These are phyloP conservation scores for Discostella stelligera DNA, from an alignment of 352 stramenopile genomes.

Conservation along the genomic window DNA sequence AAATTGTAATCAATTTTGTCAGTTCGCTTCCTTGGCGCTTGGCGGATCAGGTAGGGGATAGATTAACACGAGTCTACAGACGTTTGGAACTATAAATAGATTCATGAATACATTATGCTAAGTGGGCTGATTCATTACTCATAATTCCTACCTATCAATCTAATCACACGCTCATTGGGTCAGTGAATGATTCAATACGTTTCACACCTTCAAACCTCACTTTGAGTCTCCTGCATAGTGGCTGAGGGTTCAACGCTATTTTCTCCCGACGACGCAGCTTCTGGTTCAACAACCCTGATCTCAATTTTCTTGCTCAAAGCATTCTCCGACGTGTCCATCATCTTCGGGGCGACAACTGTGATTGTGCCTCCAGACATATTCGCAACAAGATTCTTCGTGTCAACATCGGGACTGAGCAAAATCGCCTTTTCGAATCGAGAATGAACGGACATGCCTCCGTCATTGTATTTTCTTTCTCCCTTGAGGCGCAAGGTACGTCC, in stretches of 20 bases:
- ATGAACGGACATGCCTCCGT: conserved; percentile 40
- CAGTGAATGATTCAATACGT: neutral
- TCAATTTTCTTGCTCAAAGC: conserved; percentile 35
- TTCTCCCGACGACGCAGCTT: conserved; percentile 12
- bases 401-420: conserved; percentile 35
- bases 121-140: neutral
- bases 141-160: neutral
- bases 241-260: neutral
- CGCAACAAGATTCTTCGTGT: conserved; percentile 34
- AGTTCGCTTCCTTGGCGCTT: too few species aligned
- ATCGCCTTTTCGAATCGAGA: conserved; percentile 48
- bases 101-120: too few species aligned
- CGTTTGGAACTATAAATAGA: too few species aligned
- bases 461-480: conserved; percentile 26
- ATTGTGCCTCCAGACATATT: conserved; percentile 24
- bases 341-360: conserved; percentile 40
- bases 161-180: neutral
- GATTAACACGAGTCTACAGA: too few species aligned
- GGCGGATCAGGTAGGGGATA: too few species aligned
- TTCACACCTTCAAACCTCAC: neutral
- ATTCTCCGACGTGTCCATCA: conserved; percentile 20
- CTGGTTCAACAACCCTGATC: conserved; percentile 25
- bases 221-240: neutral
- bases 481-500: conserved; percentile 44
- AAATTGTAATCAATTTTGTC: too few species aligned